phyloP scores from a whole-genome alignment of 345 rosid species.

The Balakata baccata region DNA sequence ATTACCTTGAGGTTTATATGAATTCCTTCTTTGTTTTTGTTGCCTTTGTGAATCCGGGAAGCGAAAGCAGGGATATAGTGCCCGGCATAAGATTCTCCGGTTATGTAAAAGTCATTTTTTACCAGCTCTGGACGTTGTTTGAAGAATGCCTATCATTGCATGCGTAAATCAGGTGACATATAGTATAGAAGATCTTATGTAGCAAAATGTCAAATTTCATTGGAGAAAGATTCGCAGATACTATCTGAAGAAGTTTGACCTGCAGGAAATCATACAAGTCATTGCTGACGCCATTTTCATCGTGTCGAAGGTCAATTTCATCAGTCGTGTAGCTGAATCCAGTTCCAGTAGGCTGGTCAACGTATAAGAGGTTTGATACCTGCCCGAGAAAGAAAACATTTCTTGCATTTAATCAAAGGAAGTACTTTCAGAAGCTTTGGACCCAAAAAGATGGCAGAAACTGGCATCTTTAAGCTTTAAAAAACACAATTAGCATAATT shows the following conservation, averaged over 20 bases:
- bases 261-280: slow-evolving; percentile 12
- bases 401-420: not conserved
- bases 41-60: slow-evolving; percentile 59
- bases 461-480: not conserved
- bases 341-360: slow-evolving; percentile 88
- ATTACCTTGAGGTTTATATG: slow-evolving; percentile 73
- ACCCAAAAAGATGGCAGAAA: not conserved
- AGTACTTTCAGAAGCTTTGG: slow-evolving; percentile 31
- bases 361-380: slow-evolving; percentile 73
- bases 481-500: not conserved
- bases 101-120: slow-evolving; percentile 70
- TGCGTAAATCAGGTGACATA: not conserved
- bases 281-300: slow-evolving; percentile 68
- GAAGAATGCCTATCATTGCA: slow-evolving; percentile 54
- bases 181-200: too few species aligned
- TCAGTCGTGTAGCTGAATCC: slow-evolving; percentile 74
- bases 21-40: slow-evolving; percentile 74
- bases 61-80: slow-evolving; percentile 87
- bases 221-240: too few species aligned
- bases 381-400: slow-evolving; percentile 15
- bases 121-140: slow-evolving; percentile 53
- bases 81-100: slow-evolving; percentile 95
- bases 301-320: slow-evolving; percentile 46
- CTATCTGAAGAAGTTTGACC: slow-evolving; percentile 30
- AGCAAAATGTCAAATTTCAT: not conserved